phyloP scores from a whole-genome alignment of 176 grass and related monocot species.

The Microstegium vimineum region DNA sequence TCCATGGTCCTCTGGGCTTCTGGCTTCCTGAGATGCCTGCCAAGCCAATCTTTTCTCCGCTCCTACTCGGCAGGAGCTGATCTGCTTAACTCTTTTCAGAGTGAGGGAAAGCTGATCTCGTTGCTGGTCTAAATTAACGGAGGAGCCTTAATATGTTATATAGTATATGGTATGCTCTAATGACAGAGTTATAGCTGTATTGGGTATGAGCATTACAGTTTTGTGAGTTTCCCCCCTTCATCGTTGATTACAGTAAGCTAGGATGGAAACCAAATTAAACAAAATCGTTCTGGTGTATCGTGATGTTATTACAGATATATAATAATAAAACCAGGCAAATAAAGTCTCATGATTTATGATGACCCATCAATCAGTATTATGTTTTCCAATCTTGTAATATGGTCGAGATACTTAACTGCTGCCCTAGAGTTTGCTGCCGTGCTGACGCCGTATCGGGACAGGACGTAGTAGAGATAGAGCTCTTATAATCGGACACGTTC shows the following conservation, averaged over 20 bases:
- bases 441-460: no score
- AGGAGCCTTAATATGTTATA: constrained; percentile 7
- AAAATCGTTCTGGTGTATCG: no score
- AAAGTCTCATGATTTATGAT: no score
- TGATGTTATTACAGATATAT: no score
- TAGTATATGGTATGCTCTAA: background rate
- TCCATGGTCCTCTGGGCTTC: background rate
- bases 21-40: constrained; percentile 1
- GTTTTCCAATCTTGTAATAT: no score
- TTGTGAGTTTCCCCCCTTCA: background rate
- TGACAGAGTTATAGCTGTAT: constrained; percentile 25
- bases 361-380: no score
- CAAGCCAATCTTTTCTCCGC: background rate
- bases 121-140: background rate
- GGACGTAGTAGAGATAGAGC: no score
- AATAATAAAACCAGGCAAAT: no score
- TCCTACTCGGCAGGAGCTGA: background rate
- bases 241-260: constrained; percentile 7
- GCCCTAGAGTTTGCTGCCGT: no score
- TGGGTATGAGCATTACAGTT: background rate
- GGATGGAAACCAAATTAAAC: no score
- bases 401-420: no score
- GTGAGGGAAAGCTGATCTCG: constrained; percentile 1
- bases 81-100: background rate
- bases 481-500: no score